Percentiles rank a stretch among this genome's conserved stretches.
These are phyloP conservation scores for Vicia sativa DNA, from an alignment of 306 rosid species.

Conservation along the genomic window DNA sequence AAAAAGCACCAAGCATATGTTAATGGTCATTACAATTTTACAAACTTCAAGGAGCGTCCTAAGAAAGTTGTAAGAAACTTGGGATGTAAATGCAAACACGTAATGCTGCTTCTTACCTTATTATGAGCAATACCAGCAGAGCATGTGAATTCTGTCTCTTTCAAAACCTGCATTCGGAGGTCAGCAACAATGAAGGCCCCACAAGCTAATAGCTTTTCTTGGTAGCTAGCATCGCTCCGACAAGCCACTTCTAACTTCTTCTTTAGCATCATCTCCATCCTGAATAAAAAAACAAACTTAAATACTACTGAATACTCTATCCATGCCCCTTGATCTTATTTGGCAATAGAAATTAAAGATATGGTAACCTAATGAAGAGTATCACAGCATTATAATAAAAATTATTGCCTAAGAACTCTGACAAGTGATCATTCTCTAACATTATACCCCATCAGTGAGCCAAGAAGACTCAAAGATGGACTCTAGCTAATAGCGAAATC, in stretches of 20 bases:
- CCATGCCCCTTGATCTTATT: slow-evolving; percentile 28
- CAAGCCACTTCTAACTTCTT: slow-evolving; percentile 77
- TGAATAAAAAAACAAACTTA: slow-evolving; percentile 50
- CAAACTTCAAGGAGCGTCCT: slow-evolving; percentile 11
- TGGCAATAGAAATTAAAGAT: slow-evolving; percentile 22
- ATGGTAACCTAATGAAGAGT: slow-evolving; percentile 16
- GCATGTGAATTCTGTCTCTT: slow-evolving; percentile 90
- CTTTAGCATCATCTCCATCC: slow-evolving; percentile 64
- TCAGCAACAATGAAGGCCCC: slow-evolving; percentile 88
- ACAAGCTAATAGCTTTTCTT: slow-evolving; percentile 90
- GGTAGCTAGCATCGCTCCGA: slow-evolving; percentile 62
- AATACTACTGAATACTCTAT: slow-evolving; percentile 22
- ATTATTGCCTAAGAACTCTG: slow-evolving; percentile 1
- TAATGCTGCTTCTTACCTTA: slow-evolving; percentile 57
- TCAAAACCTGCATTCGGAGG: slow-evolving; percentile 83
- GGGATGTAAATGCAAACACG: slow-evolving; percentile 4
- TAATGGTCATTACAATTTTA: slow-evolving; percentile 2
- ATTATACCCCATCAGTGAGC: slow-evolving; percentile 14
- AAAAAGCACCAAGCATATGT: slow-evolving; percentile 33
- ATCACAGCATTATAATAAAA: slow-evolving; percentile 5
- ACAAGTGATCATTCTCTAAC: slow-evolving; percentile 17
- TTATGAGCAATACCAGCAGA: slow-evolving; percentile 99
- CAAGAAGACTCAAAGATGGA: slow-evolving; percentile 16
- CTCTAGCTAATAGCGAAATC: background rate
- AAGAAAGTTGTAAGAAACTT: slow-evolving; percentile 13